phyloP scores from a whole-genome alignment of 805 yeast genomes.

The Spathaspora hagerdaliae region DNA sequence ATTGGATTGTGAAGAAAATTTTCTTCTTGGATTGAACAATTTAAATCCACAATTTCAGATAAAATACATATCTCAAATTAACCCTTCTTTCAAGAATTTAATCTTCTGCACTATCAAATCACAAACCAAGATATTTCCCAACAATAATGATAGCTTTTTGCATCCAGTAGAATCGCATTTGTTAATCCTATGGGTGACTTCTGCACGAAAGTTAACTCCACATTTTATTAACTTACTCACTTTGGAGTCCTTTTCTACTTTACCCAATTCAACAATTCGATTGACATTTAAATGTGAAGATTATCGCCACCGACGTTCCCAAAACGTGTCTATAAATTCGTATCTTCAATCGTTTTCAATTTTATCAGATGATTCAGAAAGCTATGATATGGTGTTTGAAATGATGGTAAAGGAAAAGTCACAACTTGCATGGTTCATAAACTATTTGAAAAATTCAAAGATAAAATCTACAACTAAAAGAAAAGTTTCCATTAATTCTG shows the following conservation, averaged over 20 bases:
- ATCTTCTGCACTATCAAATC: neutral
- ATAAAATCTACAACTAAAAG: neutral
- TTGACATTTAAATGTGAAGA: constrained; percentile 2
- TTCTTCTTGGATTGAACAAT: constrained; percentile 1
- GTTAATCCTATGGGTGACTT: constrained; percentile 3
- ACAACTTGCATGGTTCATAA: constrained; percentile 2
- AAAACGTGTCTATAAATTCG: neutral
- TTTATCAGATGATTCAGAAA: neutral
- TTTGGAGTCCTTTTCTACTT: neutral
- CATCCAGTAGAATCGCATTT: constrained; percentile 5
- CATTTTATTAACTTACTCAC: constrained; percentile 4
- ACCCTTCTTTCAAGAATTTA: constrained; percentile 1
- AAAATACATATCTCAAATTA: neutral
- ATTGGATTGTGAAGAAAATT: neutral
- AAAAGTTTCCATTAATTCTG: neutral
- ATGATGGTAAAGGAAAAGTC: neutral
- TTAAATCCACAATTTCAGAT: neutral
- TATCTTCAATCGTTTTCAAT: constrained; percentile 4
- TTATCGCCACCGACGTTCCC: constrained; percentile 2
- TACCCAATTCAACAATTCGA: neutral
- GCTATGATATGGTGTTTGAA: constrained; percentile 1
- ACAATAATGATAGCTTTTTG: neutral
- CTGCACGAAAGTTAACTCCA: neutral
- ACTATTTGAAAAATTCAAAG: neutral
- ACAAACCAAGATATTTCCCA: neutral